These are phyloP conservation scores for Leishmania major DNA, from an alignment of 208 protist species.

Conservation along the genomic window DNA sequence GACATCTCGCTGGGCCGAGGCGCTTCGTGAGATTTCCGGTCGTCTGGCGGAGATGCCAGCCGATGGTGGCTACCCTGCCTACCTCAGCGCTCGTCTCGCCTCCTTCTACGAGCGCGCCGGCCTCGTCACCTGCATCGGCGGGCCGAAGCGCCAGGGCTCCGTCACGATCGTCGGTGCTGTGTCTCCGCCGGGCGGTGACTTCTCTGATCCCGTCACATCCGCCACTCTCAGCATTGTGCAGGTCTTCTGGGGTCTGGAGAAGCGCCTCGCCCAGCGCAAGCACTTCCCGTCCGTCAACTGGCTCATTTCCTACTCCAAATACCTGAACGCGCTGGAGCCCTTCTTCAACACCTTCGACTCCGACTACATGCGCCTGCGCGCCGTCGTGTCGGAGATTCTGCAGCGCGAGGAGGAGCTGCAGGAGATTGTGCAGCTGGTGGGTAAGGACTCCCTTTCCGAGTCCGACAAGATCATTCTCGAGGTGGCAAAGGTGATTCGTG, in stretches of 20 bases:
- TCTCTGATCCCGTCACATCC: conserved; percentile 99
- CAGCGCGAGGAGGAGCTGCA: conserved; percentile 99
- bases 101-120: conserved; percentile 99
- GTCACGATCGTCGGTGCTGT: conserved; percentile 99
- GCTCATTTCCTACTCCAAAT: conserved; percentile 99
- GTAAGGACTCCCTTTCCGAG: conserved; percentile 99
- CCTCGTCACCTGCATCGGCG: conserved; percentile 96
- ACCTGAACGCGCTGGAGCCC: conserved; percentile 96
- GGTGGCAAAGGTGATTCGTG: conserved; percentile 98
- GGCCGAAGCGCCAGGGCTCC: conserved; percentile 96
- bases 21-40: conserved; percentile 99
- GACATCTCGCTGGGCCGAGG: conserved; percentile 99
- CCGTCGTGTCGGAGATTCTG: conserved; percentile 95
- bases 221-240: conserved; percentile 99
- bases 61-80: conserved; percentile 99
- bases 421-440: conserved; percentile 99
- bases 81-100: conserved; percentile 98
- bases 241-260: conserved; percentile 99
- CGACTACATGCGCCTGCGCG: conserved; percentile 96
- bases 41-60: conserved; percentile 99
- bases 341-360: conserved; percentile 97
- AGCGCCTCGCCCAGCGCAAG: conserved; percentile 99
- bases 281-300: conserved; percentile 99
- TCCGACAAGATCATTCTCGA: conserved; percentile 99
- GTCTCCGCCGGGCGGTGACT: conserved; percentile 99